A percentile compares a stretch with the other conserved stretches of the same genome.
phyloP scores from a whole-genome alignment of 441 rosid genomes.

The Francoa sonchifolia region DNA sequence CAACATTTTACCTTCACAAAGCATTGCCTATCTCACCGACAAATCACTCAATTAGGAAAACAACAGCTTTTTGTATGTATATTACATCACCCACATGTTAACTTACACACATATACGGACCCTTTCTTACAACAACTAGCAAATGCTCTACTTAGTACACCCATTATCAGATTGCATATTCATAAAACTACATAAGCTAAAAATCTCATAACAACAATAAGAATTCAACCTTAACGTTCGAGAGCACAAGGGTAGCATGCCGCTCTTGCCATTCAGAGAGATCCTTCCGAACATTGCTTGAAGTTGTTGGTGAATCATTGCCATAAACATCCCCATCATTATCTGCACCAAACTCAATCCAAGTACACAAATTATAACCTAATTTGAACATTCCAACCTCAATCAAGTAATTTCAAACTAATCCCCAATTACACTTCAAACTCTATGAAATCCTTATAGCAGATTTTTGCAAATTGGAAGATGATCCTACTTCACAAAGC shows the following conservation, averaged over 20 bases:
- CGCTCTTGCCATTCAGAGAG: constrained; percentile 82
- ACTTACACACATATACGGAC: no score
- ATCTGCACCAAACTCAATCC: constrained; percentile 24
- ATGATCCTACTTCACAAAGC: no score
- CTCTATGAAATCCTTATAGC: not conserved
- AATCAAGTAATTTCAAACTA: not conserved
- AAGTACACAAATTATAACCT: not conserved
- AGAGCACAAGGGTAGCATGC: constrained; percentile 57
- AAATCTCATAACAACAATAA: not conserved
- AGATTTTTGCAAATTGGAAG: no score
- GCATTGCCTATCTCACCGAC: no score
- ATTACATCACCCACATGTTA: no score
- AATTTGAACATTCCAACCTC: not conserved
- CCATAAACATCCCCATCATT: constrained; percentile 21
- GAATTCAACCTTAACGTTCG: constrained; percentile 46
- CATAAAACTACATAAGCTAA: not conserved
- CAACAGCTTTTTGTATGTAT: no score
- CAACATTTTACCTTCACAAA: no score
- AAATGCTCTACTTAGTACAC: no score
- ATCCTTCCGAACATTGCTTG: constrained; percentile 37
- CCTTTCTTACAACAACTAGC: no score
- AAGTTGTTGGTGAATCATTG: constrained; percentile 27
- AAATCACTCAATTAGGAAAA: no score
- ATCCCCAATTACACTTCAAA: not conserved
- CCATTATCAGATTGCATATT: no score